These are phyloP conservation scores for Onygenales sp. DNA, from an alignment of 2,329 filamentous ascomycete genomes.

Conservation along the genomic window DNA sequence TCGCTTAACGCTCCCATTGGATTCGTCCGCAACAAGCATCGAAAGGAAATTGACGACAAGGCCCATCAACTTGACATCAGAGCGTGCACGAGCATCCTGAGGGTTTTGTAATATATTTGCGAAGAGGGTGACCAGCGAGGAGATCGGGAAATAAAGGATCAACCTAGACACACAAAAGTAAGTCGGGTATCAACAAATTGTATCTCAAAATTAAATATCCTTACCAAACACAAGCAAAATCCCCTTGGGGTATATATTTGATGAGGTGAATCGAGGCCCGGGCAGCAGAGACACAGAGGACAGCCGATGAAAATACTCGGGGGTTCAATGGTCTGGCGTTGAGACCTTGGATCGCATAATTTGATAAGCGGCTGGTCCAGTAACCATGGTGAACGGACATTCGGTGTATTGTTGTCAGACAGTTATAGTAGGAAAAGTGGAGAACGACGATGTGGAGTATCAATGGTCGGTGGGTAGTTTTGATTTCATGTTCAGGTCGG, in stretches of 20 bases:
- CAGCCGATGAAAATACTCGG: slow-evolving; percentile 85
- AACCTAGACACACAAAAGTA: slow-evolving; percentile 45
- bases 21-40: slow-evolving; percentile 78
- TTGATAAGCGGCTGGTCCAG: slow-evolving; percentile 90
- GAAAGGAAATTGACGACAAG: slow-evolving; percentile 86
- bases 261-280: slow-evolving; percentile 86
- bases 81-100: slow-evolving; percentile 74
- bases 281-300: slow-evolving; percentile 84
- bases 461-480: slow-evolving; percentile 82
- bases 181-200: slow-evolving; percentile 2
- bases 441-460: slow-evolving; percentile 89
- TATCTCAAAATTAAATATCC: slow-evolving; percentile 23
- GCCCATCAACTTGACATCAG: slow-evolving; percentile 84
- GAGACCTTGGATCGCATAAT: slow-evolving; percentile 88
- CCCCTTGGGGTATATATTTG: slow-evolving; percentile 92
- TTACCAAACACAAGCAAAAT: slow-evolving; percentile 91
- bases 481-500: slow-evolving; percentile 94
- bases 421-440: slow-evolving; percentile 97
- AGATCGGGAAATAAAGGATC: slow-evolving; percentile 93
- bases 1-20: slow-evolving; percentile 80
- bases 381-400: slow-evolving; percentile 98
- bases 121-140: slow-evolving; percentile 87
- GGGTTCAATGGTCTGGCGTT: slow-evolving; percentile 88
- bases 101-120: slow-evolving; percentile 96
- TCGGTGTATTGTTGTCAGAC: slow-evolving; percentile 90